phyloP scores from a whole-genome alignment of 257 asterid species.

The Lavandula angustifolia region DNA sequence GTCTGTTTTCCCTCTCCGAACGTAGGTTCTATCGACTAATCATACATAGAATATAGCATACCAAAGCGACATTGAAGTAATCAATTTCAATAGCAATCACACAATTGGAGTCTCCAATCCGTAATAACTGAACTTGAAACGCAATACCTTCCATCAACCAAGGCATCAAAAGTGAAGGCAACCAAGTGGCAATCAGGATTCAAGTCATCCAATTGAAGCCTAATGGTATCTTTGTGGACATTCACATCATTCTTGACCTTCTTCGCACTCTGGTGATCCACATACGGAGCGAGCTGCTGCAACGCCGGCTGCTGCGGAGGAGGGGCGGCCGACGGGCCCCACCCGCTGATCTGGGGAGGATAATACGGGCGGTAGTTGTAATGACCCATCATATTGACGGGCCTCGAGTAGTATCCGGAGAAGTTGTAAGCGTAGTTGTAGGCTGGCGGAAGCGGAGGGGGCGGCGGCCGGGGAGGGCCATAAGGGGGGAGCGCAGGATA shows the following conservation, averaged over 20 bases:
- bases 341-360: slow-evolving; percentile 32
- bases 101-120: background rate
- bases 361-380: too few species aligned
- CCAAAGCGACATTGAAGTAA: background rate
- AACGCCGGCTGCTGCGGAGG: slow-evolving; percentile 36
- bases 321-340: slow-evolving; percentile 43
- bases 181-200: too few species aligned
- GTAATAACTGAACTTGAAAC: too few species aligned
- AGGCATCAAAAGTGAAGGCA: too few species aligned
- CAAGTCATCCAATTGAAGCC: too few species aligned
- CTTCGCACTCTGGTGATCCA: slow-evolving; percentile 61
- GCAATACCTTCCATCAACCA: too few species aligned
- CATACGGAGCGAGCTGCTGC: slow-evolving; percentile 65
- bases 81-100: background rate
- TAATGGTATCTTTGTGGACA: too few species aligned
- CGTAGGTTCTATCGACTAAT: too few species aligned
- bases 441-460: slow-evolving; percentile 12
- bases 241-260: too few species aligned
- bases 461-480: slow-evolving; percentile 38
- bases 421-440: slow-evolving; percentile 34
- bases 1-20: slow-evolving; percentile 3
- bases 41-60: background rate
- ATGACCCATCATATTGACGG: too few species aligned
- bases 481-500: slow-evolving; percentile 35
- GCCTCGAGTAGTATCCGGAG: too few species aligned